Evolutionary conservation across 2,329 filamentous ascomycete genomes (phyloP), one percentile per base, ranked within the genome.

Genomic region (Ceratocystis colombiana): DNA sequence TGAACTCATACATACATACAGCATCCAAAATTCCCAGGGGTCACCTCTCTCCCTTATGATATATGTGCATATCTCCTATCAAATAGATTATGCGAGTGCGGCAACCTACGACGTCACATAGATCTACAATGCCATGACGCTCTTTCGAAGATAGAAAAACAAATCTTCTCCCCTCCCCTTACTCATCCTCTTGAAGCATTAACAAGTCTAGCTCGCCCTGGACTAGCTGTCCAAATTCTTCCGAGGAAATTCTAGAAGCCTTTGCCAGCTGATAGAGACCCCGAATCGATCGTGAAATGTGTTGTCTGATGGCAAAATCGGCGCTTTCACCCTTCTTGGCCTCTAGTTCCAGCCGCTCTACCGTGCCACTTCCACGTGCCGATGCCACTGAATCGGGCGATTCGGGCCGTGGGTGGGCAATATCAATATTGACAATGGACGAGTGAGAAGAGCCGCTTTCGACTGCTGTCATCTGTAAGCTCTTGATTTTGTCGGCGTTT

Each of bases 251-350:
- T 0, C 89, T 89, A 25, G 84, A 84, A 1, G 85, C 81, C 53
- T 82, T 82, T 28, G 88, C 86, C 69, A 94, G 76, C 70, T 88
- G 76, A 74, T 85, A 93, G 70, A 94, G 75, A 74, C 87, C 91
- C 78, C 89, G 88, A 66, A 94, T 82, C 72, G 86, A 88, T 7
- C 87, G 86, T 45, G 85, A 86, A 57, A 94, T 85, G 75, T 93
- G 89, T 75, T 91, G 87, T 74, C 88, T 88, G 65, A 94, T 84
- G 15, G 85, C 88, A 66, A 88, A 82, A 75, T 91, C 88, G 66
- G 79, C 84, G 71, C 86, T 82, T 68, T 85, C 83, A 70, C 82
- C 81, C 69, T 78, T 79, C 48, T 78, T 79, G 1, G 82, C 83
- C 17, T 77, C 78, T 62, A 80, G 79, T 70, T 86, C 83, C 33